phyloP scores from a whole-genome alignment of 2,329 filamentous ascomycete species.

The Paecilomyces dactylethromorphus region DNA sequence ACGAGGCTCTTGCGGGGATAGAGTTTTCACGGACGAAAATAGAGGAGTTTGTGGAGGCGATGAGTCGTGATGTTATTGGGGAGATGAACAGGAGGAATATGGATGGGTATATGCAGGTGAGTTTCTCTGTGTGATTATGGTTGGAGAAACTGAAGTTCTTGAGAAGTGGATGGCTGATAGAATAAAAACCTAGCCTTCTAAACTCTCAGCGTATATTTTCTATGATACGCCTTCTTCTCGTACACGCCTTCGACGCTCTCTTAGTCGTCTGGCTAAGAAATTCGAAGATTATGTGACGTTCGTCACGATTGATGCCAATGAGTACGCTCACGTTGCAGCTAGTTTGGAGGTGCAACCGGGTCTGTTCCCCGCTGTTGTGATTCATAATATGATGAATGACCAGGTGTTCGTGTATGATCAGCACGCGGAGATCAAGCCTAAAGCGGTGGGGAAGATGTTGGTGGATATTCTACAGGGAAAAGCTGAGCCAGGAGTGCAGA shows the following conservation, averaged over 20 bases:
- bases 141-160: not conserved
- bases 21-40: not conserved
- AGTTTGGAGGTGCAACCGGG: conserved; percentile 28
- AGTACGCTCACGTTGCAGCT: conserved; percentile 40
- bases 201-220: not conserved
- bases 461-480: not conserved
- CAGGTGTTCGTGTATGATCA: not conserved
- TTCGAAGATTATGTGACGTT: conserved; percentile 45
- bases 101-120: not conserved
- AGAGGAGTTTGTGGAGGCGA: not conserved
- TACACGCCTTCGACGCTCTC: conserved; percentile 1
- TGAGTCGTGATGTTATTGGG: not conserved
- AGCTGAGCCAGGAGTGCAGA: not conserved
- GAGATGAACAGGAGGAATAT: not conserved
- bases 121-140: not conserved
- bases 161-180: not conserved
- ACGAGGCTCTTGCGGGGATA: conserved; percentile 13
- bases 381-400: conserved; percentile 21
- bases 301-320: conserved; percentile 40
- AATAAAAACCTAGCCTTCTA: not conserved
- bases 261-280: conserved; percentile 39
- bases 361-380: conserved; percentile 36
- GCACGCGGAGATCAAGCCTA: not conserved
- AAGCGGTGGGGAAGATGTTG: not conserved
- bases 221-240: not conserved